Percentiles rank a stretch among this genome's conserved stretches.
These are phyloP conservation scores for Paraphoma sp. DNA, from an alignment of 2,329 filamentous ascomycete genomes.

Conservation along the genomic window DNA sequence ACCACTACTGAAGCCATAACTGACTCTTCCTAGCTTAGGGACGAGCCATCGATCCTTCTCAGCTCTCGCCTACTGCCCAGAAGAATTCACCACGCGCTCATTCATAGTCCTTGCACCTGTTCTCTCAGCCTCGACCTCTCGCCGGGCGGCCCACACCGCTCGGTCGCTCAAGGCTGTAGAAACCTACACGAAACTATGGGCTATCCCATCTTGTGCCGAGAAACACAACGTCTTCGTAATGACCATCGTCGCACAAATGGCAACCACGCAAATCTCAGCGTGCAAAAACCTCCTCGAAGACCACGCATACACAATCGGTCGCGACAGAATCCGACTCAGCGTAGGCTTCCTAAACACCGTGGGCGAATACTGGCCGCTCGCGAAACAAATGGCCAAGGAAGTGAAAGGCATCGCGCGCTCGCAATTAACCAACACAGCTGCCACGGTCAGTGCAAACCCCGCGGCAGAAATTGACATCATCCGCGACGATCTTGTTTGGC, in stretches of 20 bases:
- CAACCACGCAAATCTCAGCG: slow-evolving; percentile 61
- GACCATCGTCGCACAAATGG: slow-evolving; percentile 31
- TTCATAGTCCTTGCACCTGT: slow-evolving; percentile 63
- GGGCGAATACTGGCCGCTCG: slow-evolving; percentile 73
- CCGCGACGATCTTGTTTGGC: slow-evolving; percentile 23
- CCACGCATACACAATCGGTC: slow-evolving; percentile 67
- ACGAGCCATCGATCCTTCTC: slow-evolving; percentile 50
- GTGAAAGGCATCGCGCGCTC: slow-evolving; percentile 48
- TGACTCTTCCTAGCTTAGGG: slow-evolving; percentile 23
- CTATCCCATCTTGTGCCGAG: slow-evolving; percentile 74
- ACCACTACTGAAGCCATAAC: not conserved
- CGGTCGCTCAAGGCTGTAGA: slow-evolving; percentile 80
- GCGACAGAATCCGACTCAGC: slow-evolving; percentile 77
- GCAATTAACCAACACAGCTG: not conserved
- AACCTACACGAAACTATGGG: slow-evolving; percentile 75
- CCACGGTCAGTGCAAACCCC: slow-evolving; percentile 1
- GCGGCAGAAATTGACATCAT: slow-evolving; percentile 19
- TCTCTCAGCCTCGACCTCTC: slow-evolving; percentile 53
- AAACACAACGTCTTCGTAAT: slow-evolving; percentile 62
- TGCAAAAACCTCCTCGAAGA: slow-evolving; percentile 59
- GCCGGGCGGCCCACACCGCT: slow-evolving; percentile 67
- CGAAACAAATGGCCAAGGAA: slow-evolving; percentile 70
- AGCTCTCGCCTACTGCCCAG: slow-evolving; percentile 32
- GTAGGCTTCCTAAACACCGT: slow-evolving; percentile 74
- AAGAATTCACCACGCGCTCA: slow-evolving; percentile 53